These are phyloP conservation scores for Suhomyces canberraensis DNA, from an alignment of 805 yeast genomes.

Conservation along the genomic window DNA sequence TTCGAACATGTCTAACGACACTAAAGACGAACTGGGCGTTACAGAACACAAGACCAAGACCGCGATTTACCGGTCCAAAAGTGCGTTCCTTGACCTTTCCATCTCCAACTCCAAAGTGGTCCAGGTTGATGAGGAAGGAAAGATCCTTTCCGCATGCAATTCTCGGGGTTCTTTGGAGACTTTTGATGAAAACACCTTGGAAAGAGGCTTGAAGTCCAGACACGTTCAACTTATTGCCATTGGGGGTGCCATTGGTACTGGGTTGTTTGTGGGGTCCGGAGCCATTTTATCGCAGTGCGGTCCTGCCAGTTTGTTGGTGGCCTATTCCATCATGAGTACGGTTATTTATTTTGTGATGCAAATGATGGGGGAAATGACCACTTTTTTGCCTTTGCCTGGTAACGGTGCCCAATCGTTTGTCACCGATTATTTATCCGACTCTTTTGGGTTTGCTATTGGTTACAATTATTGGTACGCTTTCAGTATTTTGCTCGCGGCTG, in stretches of 20 bases:
- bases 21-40: too few relatives aligned
- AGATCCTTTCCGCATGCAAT: conserved; percentile 16
- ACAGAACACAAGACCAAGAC: conserved; percentile 16
- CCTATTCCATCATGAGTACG: conserved; percentile 18
- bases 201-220: conserved; percentile 12
- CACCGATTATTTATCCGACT: conserved; percentile 23
- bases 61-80: conserved; percentile 22
- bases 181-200: conserved; percentile 16
- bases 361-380: conserved; percentile 32
- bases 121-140: conserved; percentile 20
- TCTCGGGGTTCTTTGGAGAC: conserved; percentile 16
- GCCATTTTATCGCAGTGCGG: conserved; percentile 19
- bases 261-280: conserved; percentile 26
- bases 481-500: conserved; percentile 32
- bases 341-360: conserved; percentile 30
- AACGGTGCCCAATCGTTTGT: conserved; percentile 31
- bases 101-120: conserved; percentile 28
- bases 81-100: conserved; percentile 23
- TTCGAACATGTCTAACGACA: too few relatives aligned
- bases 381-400: conserved; percentile 34
- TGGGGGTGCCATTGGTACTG: conserved; percentile 23
- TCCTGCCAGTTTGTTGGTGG: conserved; percentile 15
- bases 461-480: conserved; percentile 35
- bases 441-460: conserved; percentile 33
- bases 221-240: conserved; percentile 16